A percentile compares a stretch with the other conserved stretches of the same genome.
Evolutionary conservation across 1,284 basidiomycete species (phyloP).

Genomic region (Ceratobasidium sp.): DNA sequence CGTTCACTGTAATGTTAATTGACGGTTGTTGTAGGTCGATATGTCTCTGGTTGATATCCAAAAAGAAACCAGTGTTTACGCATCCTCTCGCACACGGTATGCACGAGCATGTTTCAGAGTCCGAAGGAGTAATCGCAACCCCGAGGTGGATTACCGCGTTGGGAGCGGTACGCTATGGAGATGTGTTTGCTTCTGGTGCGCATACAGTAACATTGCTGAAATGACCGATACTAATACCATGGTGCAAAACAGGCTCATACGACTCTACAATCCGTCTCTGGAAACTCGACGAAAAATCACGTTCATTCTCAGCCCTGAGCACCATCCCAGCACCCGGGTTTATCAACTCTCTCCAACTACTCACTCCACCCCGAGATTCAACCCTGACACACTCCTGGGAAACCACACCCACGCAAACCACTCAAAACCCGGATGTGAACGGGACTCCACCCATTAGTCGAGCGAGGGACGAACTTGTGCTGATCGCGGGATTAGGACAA

Average conservation of each 20-base stretch:
- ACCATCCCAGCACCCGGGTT: constrained; percentile 80
- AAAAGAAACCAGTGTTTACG: constrained; percentile 96
- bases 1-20: neutral
- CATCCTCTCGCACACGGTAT: constrained; percentile 90
- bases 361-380: constrained; percentile 69
- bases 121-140: constrained; percentile 79
- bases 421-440: constrained; percentile 14
- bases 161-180: constrained; percentile 86
- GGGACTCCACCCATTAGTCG: constrained; percentile 27
- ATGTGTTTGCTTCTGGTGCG: constrained; percentile 90
- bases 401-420: neutral
- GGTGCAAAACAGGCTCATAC: constrained; percentile 80
- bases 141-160: constrained; percentile 94
- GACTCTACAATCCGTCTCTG: constrained; percentile 91
- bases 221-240: constrained; percentile 44
- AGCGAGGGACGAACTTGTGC: constrained; percentile 64
- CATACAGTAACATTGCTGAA: constrained; percentile 41
- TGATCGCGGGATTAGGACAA: constrained; percentile 87
- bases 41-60: constrained; percentile 91
- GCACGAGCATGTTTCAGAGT: constrained; percentile 75
- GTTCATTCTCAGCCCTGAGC: constrained; percentile 78
- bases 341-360: constrained; percentile 90
- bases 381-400: constrained; percentile 57
- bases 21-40: constrained; percentile 73
- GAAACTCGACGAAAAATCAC: constrained; percentile 84